A percentile compares a stretch with the other conserved stretches of the same genome.
Conservation (phyloP, 176 grass and related monocot species). For the Phoenix roebelenii region DNA sequence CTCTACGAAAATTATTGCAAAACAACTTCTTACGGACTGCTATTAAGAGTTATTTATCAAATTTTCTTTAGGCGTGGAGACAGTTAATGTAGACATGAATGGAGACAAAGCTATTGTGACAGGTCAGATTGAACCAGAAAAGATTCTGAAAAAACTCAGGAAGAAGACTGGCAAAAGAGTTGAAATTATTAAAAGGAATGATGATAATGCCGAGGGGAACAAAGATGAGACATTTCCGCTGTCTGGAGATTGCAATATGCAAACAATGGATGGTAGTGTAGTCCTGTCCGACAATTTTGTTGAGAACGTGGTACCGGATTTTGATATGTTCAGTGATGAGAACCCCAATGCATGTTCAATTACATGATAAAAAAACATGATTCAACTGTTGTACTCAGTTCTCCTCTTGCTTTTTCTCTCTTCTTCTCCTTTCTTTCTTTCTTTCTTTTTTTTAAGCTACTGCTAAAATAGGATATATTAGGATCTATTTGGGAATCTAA, state of each 20-base stretch:
- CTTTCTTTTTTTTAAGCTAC: no score
- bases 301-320: background rate
- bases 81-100: constrained; percentile 30
- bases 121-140: constrained; percentile 17
- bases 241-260: background rate
- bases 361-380: background rate
- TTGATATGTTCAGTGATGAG: constrained; percentile 33
- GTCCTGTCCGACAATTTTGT: background rate
- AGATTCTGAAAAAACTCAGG: constrained; percentile 31
- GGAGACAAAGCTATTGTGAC: constrained; percentile 39
- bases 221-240: background rate
- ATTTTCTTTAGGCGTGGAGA: constrained; percentile 24
- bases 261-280: background rate
- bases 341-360: constrained; percentile 40
- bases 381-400: no score
- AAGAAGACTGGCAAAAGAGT: constrained; percentile 31
- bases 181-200: constrained; percentile 17
- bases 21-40: no score
- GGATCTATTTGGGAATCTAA: no score
- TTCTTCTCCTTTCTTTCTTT: no score
- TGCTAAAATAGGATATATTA: no score
- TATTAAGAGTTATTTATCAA: no score
- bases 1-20: no score
- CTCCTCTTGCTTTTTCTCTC: no score
- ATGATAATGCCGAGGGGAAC: background rate